Evolutionary conservation across 1,284 basidiomycete genomes (phyloP).

Genomic region (Sporisorium scitamineum): DNA sequence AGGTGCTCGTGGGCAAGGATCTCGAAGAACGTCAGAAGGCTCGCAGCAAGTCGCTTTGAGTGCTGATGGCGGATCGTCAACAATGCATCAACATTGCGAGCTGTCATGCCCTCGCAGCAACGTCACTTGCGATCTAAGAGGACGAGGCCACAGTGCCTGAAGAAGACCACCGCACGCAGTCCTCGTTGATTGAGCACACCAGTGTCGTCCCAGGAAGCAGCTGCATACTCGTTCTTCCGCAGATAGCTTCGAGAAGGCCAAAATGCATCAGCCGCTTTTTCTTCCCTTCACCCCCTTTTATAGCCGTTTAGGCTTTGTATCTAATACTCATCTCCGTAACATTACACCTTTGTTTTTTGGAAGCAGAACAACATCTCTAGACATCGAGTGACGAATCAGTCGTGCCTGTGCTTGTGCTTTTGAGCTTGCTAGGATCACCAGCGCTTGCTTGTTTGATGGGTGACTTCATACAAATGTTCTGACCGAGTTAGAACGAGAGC

Average conservation of each 20-base stretch:
- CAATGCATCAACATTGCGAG: background rate
- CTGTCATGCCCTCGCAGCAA: background rate
- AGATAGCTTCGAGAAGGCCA: background rate
- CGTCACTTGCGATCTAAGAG: background rate
- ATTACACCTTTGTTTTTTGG: background rate
- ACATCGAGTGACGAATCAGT: background rate
- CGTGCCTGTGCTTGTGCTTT: background rate
- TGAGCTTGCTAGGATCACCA: background rate
- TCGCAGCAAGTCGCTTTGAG: conserved; percentile 32
- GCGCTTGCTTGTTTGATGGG: background rate
- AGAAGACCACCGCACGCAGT: background rate
- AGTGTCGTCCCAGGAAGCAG: background rate
- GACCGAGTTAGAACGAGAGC: no score
- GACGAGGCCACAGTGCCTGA: background rate
- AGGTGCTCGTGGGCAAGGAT: conserved; percentile 74
- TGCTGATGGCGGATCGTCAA: background rate
- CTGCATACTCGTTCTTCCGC: background rate
- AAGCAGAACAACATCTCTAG: background rate
- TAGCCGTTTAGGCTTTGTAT: conserved; percentile 16
- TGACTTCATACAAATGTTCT: no score
- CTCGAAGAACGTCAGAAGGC: conserved; percentile 51
- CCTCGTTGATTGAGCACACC: background rate
- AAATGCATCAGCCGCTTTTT: conserved; percentile 7
- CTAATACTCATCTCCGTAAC: conserved; percentile 9
- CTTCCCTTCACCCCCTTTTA: conserved; percentile 1